These are phyloP conservation scores for Leccinum griseonigrum DNA, from an alignment of 1,284 basidiomycete species.

Conservation along the genomic window DNA sequence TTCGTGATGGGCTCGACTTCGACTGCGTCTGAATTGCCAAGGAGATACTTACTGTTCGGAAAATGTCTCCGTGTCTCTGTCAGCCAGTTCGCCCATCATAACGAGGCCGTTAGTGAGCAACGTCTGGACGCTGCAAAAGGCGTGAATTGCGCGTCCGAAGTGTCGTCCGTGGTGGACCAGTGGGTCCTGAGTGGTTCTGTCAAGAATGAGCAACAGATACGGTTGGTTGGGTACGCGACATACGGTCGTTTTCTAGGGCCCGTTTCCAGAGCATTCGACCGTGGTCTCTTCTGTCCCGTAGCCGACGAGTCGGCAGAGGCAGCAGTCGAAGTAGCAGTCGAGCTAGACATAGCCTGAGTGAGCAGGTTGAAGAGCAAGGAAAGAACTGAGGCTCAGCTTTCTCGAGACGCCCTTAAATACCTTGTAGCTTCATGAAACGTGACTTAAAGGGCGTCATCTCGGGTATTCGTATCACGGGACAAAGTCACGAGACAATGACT, in stretches of 20 bases:
- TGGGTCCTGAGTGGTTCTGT: not conserved
- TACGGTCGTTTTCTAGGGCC: not conserved
- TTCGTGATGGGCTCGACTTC: not conserved
- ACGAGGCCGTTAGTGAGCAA: not conserved
- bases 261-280: not conserved
- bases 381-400: not conserved
- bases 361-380: not conserved
- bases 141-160: not conserved
- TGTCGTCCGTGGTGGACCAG: not conserved
- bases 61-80: not conserved
- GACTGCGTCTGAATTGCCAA: not conserved
- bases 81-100: not conserved
- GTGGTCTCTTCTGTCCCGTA: not conserved
- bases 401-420: not conserved
- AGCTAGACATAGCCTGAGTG: not conserved
- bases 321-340: not conserved
- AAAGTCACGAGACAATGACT: not conserved
- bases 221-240: not conserved
- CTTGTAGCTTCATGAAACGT: not conserved
- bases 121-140: not conserved
- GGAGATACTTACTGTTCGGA: not conserved
- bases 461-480: not conserved
- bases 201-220: not conserved
- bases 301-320: not conserved
- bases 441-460: not conserved